Evolutionary conservation across 768 basidiomycete genomes (phyloP), one percentile per base, ranked within the genome.

Genomic region (Fistulinella prunicolor): DNA sequence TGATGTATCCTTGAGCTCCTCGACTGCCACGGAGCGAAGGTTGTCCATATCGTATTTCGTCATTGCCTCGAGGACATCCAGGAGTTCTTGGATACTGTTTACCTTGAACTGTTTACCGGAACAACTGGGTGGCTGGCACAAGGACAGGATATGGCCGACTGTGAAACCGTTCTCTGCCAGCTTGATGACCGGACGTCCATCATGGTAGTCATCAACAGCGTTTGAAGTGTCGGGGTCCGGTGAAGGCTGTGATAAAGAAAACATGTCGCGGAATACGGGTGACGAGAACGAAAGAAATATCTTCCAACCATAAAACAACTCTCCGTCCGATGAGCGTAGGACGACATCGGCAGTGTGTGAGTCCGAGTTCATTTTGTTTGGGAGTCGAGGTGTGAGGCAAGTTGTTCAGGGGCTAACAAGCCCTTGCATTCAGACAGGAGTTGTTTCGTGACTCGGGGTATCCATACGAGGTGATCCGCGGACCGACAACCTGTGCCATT

Each of bases 21-120:
- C 5, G 23, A 60, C 45, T 14, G 37, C 44, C n/a, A 28, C n/a
- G 14, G 14, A 14, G 13, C 28, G 48, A 16, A 23, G 9, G 3
- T 37, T 38, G 6, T 42, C 36, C 60, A 59, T 62, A 7, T 55
- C 53, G 9, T 62, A 55, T 35, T 60, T 62, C 2, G 10, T 26
- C 16, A 46, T 23, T 1, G 43, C 56, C 6, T 55, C 50, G 12
- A 60, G 45, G 23, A 51, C 32, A 9, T 21, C 34, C 12, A 9
- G 17, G 12, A 61, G 55, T 16, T 57, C 46, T 3, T 8, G 3
- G 37, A 47, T 1, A 6, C 4, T 32, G 14, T 26, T 7, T 3
- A 14, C 29, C 20, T 38, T 28, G 52, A 51, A 45, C 12, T 19
- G 29, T 24, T 24, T 41, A 3, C 41, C 37, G 3, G 42, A 39